Conservation (phyloP, 768 basidiomycete species). For the Amanita exitialis region DNA sequence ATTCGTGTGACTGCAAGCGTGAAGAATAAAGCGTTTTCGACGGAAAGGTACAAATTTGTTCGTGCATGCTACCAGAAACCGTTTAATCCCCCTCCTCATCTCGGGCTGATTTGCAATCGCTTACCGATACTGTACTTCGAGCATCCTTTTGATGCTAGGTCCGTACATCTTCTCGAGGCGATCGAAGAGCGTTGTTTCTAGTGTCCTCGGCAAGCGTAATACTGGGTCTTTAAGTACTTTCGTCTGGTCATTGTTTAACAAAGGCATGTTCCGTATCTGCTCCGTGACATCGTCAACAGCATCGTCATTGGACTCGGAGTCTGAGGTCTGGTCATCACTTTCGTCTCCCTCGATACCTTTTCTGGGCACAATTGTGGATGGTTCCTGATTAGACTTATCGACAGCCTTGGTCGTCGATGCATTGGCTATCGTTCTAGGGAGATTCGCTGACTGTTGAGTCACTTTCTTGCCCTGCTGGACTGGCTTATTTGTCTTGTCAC, state of each 20-base stretch:
- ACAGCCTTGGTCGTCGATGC: neutral
- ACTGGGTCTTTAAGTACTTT: constrained; percentile 11
- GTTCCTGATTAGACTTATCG: neutral
- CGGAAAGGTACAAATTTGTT: constrained; percentile 77
- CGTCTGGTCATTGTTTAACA: constrained; percentile 10
- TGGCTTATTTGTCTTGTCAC: constrained; percentile 14
- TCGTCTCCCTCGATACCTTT: neutral
- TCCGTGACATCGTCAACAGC: constrained; percentile 2
- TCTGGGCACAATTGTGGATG: neutral
- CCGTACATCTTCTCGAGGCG: constrained; percentile 88
- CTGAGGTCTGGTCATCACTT: neutral
- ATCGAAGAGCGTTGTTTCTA: constrained; percentile 89
- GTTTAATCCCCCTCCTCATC: neutral
- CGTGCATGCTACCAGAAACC: constrained; percentile 61
- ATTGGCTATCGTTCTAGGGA: neutral
- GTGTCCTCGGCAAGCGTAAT: constrained; percentile 53
- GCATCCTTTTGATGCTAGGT: constrained; percentile 69
- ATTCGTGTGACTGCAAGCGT: constrained; percentile 56
- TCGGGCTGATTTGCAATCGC: constrained; percentile 10
- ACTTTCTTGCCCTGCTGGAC: constrained; percentile 7
- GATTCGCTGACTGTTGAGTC: neutral
- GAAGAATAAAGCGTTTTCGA: constrained; percentile 73
- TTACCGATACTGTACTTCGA: constrained; percentile 83
- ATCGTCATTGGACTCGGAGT: constrained; percentile 5
- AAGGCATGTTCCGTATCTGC: neutral